Percentiles rank a stretch among this genome's conserved stretches.
These are phyloP conservation scores for Kondoa malvinella DNA, from an alignment of 768 basidiomycete genomes.

Conservation along the genomic window DNA sequence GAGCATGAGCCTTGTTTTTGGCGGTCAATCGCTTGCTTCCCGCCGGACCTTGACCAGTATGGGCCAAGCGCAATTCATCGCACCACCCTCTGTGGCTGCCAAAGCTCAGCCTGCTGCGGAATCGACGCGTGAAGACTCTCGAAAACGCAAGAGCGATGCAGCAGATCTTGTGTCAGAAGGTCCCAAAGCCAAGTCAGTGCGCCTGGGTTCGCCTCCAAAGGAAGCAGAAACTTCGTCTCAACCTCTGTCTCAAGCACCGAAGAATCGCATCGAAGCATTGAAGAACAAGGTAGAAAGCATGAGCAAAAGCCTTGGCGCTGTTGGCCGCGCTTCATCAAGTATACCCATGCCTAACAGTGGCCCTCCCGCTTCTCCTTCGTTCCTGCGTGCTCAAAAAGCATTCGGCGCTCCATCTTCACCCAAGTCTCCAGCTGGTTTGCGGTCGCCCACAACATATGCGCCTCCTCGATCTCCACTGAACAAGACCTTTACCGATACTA, in stretches of 20 bases:
- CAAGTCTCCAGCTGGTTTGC: not conserved
- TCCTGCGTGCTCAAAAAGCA: not conserved
- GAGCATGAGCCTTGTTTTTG: not conserved
- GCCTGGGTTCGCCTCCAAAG: not conserved
- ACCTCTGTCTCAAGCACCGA: not conserved
- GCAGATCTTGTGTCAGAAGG: not conserved
- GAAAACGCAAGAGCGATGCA: conserved; percentile 4
- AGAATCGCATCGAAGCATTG: conserved; percentile 7
- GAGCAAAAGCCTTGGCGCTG: conserved; percentile 1
- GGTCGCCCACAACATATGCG: not conserved
- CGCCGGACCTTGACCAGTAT: not conserved
- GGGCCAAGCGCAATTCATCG: not conserved
- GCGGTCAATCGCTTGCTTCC: not conserved
- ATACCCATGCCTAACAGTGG: not conserved
- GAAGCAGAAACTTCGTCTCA: not conserved
- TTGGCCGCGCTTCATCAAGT: not conserved
- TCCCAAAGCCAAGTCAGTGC: not conserved
- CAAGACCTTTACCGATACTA: not conserved
- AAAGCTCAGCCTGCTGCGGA: not conserved
- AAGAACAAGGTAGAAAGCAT: conserved; percentile 6
- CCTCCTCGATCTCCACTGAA: not conserved
- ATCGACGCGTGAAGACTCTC: not conserved
- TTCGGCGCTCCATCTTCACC: not conserved
- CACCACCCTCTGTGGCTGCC: not conserved
- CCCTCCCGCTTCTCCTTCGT: not conserved